Evolutionary conservation across 2,329 filamentous ascomycete genomes (phyloP), one percentile per base, ranked within the genome.

Genomic region (Rutstroemia sp.): DNA sequence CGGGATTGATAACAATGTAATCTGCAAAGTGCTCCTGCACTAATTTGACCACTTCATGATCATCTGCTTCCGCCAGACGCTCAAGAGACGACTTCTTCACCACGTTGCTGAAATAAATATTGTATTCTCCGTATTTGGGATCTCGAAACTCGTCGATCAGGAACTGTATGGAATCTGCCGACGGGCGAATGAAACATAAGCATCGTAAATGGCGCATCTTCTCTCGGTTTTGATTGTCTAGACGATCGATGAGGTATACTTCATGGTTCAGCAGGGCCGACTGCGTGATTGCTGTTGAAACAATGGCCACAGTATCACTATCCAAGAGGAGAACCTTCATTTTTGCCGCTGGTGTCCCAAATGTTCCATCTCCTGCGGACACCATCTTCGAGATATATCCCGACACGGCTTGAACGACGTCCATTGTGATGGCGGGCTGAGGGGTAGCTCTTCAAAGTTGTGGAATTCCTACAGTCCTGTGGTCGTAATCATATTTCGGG

Each of bases 271-370:
- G 84, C 19, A 99, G 83, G 41, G 90, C 84, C 27, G 94, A 99
- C 71, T 99, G 95, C 1, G 94, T 97, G 59, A 92, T 92, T 54
- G 94, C 92, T 5, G 92, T 95, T 9, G 95, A 99, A 19, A 96
- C 84, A 64, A 97, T 95, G 16, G 89, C 83, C 21, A 97, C 87
- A 63, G 94, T 99, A 73, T 97, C 94, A 73, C 83, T 87, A 73
- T 99, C 94, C 65, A 99, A 78, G 61, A 99, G 77, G 57, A 99
- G 77, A 59, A 97, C 94, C 83, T 99, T 99, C 94, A 99, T 99
- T 78, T 96, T 97, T 44, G 89, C 82, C 21, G 89, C 86, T 51
- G 86, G 79, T 46, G 83, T 80, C 59, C 82, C 81, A 45, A 78
- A 74, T 50, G 83, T 78, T 68, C 76, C 79, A 74, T 96, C 91